phyloP scores from a whole-genome alignment of 1,139 yeast species.

The Yamadazyma friedrichii region DNA sequence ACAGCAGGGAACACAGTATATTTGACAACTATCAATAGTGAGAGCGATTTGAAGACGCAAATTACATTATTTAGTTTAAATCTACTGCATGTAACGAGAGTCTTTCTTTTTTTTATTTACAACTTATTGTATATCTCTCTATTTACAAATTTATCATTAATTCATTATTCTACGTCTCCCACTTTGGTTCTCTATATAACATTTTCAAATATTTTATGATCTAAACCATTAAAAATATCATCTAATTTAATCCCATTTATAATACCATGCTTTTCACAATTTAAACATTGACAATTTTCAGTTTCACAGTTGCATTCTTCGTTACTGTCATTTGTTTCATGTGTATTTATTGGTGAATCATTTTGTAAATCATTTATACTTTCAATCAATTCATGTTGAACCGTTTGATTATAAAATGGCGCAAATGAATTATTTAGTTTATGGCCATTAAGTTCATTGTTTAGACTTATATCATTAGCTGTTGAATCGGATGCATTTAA shows the following conservation, averaged over 20 bases:
- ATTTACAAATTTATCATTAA: not conserved
- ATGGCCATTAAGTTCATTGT: not conserved
- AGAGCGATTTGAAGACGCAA: too few relatives aligned
- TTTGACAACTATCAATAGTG: too few relatives aligned
- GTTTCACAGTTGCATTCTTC: slow-evolving; percentile 41
- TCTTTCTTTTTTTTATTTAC: too few relatives aligned
- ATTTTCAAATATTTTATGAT: slow-evolving; percentile 1
- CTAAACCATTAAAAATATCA: slow-evolving; percentile 26
- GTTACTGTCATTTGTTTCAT: not conserved
- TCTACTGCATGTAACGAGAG: too few relatives aligned
- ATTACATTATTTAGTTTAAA: too few relatives aligned
- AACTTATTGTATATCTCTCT: not conserved
- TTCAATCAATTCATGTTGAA: not conserved
- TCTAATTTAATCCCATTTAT: slow-evolving; percentile 48
- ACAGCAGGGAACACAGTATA: too few relatives aligned
- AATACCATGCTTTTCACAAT: slow-evolving; percentile 57
- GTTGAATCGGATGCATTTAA: not conserved
- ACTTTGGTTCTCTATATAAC: too few relatives aligned
- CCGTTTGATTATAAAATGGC: not conserved
- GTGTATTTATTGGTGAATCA: not conserved
- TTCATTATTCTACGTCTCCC: slow-evolving; percentile 1
- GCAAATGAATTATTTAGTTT: not conserved
- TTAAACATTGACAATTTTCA: slow-evolving; percentile 48
- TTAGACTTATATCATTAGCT: not conserved
- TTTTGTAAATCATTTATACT: not conserved